Conservation (phyloP, 2,329 filamentous ascomycete genomes). For the Colletotrichum sp. region DNA sequence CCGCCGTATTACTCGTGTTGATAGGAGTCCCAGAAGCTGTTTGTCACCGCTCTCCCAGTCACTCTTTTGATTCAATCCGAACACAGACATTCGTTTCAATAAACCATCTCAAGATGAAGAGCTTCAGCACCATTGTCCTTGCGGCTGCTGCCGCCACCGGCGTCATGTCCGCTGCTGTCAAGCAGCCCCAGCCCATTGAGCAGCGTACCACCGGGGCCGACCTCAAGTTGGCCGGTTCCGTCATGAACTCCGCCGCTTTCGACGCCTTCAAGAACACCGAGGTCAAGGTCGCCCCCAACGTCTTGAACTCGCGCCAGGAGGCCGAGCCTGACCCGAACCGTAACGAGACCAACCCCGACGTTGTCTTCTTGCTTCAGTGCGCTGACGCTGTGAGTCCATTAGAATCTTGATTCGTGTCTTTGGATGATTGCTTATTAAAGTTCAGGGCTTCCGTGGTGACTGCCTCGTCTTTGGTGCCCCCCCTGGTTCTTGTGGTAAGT, state of each 20-base stretch:
- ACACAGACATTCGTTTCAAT: not conserved
- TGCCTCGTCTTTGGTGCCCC: conserved; percentile 2
- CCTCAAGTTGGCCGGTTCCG: not conserved
- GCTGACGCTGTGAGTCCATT: not conserved
- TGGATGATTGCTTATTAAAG: not conserved
- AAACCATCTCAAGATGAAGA: conserved; percentile 6
- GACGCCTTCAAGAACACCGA: not conserved
- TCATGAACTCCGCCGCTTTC: conserved; percentile 11
- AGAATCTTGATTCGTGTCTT: not conserved
- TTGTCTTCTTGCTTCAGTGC: conserved; percentile 12
- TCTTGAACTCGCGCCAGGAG: not conserved
- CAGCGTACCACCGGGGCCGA: not conserved
- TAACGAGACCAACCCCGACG: not conserved
- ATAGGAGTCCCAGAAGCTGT: not conserved
- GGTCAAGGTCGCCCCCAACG: not conserved
- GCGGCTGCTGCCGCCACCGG: not conserved
- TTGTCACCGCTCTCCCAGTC: not conserved
- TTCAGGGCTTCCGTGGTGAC: conserved; percentile 14
- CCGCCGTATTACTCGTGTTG: not conserved
- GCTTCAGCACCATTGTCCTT: conserved; percentile 4
- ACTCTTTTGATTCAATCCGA: not conserved
- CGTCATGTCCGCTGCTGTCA: conserved; percentile 4
- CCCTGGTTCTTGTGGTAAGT: conserved; percentile 2
- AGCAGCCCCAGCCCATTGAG: not conserved
- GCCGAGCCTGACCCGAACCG: conserved; percentile 12